These are phyloP conservation scores for Xanthoparmelia taractica DNA, from an alignment of 495 filamentous ascomycete genomes.

Conservation along the genomic window DNA sequence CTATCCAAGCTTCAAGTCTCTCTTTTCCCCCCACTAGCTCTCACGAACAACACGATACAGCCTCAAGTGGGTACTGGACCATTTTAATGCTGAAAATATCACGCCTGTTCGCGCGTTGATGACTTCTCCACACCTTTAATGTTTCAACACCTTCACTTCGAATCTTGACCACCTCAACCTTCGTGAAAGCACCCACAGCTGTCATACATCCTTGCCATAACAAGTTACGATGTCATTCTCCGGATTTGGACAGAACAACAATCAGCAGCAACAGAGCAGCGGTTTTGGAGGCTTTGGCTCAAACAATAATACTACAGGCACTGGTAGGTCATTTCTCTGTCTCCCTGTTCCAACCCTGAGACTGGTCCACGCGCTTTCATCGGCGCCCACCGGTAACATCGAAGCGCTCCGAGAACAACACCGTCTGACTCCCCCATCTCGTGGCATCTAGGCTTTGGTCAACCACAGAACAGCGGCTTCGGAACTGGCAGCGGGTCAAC, in stretches of 20 bases:
- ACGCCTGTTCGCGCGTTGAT: constrained; percentile 5
- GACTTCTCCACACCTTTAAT: background rate
- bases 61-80: background rate
- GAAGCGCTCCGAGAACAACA: constrained; percentile 16
- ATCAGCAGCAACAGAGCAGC: constrained; percentile 40
- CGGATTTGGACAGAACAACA: constrained; percentile 55
- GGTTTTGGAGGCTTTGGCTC: constrained; percentile 50
- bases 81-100: background rate
- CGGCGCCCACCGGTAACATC: constrained; percentile 22
- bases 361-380: constrained; percentile 1
- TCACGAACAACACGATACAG: background rate
- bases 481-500: constrained; percentile 29
- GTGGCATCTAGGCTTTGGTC: constrained; percentile 53
- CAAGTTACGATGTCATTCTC: constrained; percentile 40
- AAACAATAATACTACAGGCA: constrained; percentile 41
- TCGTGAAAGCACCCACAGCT: background rate
- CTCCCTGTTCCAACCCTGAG: background rate
- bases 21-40: background rate
- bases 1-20: constrained; percentile 6
- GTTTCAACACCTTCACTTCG: constrained; percentile 7
- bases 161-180: background rate
- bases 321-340: constrained; percentile 35
- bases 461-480: constrained; percentile 33
- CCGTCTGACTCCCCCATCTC: constrained; percentile 39
- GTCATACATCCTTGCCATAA: background rate